Conservation (phyloP, 2,329 filamentous ascomycete genomes). For the Tolypocladium nubicola region DNA sequence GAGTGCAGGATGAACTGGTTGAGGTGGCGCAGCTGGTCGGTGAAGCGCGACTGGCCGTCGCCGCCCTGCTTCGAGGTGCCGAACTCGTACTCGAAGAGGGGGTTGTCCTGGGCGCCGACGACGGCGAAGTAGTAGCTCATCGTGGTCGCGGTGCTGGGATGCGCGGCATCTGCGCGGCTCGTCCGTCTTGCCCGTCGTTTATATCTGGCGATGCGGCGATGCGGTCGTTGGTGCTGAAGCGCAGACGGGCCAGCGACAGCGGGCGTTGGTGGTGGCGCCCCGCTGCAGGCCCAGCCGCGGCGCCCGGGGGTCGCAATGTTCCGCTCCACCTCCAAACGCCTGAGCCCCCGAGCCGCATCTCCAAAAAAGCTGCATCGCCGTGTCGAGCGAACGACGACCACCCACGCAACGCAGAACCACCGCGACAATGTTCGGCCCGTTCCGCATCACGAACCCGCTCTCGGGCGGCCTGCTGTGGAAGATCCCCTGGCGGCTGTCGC, state of each 20-base stretch:
- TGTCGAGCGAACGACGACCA: background rate
- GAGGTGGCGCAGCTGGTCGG: slow-evolving; percentile 79
- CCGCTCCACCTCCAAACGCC: slow-evolving; percentile 13
- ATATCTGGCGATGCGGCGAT: background rate
- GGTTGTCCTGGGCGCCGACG: slow-evolving; percentile 88
- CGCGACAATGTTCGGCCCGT: slow-evolving; percentile 66
- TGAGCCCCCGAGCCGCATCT: background rate
- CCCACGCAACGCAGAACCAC: background rate
- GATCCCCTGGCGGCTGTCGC: slow-evolving; percentile 90
- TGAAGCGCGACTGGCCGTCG: slow-evolving; percentile 83
- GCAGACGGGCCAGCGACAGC: background rate
- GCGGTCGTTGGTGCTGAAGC: background rate
- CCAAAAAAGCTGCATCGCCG: background rate
- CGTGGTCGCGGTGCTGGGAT: slow-evolving; percentile 11
- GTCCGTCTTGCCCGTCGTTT: background rate
- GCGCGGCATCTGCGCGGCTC: background rate
- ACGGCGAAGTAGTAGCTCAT: slow-evolving; percentile 99
- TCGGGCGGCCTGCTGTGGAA: slow-evolving; percentile 87
- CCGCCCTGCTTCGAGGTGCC: slow-evolving; percentile 93
- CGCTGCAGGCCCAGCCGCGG: background rate
- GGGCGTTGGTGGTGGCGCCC: background rate
- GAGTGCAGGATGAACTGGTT: slow-evolving; percentile 97
- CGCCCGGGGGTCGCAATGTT: slow-evolving; percentile 14
- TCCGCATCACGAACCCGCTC: slow-evolving; percentile 68
- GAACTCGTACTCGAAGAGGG: slow-evolving; percentile 94